phyloP scores from a whole-genome alignment of 495 filamentous ascomycete genomes.

The Trypethelium eluteriae region DNA sequence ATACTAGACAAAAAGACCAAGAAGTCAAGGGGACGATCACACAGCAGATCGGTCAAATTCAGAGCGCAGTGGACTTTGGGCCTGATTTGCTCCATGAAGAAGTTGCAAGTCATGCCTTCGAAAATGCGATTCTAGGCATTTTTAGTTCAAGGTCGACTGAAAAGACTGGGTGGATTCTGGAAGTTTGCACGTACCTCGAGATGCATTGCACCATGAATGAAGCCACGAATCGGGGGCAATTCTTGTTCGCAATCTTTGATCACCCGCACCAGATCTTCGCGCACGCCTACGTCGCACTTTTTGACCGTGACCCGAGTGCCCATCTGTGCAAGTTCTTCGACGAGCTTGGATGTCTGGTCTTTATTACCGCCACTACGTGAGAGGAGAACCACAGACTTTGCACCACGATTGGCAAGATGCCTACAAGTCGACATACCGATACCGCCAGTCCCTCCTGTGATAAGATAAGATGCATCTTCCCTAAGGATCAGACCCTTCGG shows the following conservation, averaged over 20 bases:
- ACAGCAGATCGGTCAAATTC: conserved; percentile 13
- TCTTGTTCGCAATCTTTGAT: neutral
- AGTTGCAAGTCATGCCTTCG: conserved; percentile 9
- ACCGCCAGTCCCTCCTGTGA: conserved; percentile 43
- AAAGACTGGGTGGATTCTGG: neutral
- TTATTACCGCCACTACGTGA: conserved; percentile 9
- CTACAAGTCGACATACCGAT: conserved; percentile 27
- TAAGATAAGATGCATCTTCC: conserved; percentile 36
- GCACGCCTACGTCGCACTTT: neutral
- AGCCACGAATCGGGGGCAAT: conserved; percentile 6
- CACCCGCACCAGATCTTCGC: neutral
- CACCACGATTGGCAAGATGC: neutral
- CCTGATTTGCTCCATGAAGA: neutral
- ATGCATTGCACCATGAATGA: conserved; percentile 17
- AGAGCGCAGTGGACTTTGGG: conserved; percentile 18
- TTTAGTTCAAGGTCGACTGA: neutral
- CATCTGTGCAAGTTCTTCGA: conserved; percentile 1
- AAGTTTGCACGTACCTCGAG: conserved; percentile 11
- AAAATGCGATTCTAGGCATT: conserved; percentile 5
- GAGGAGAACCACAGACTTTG: conserved; percentile 8
- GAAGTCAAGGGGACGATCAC: conserved; percentile 16
- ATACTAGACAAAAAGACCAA: conserved; percentile 17
- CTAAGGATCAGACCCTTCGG: neutral
- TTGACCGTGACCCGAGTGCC: neutral
- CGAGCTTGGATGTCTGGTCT: neutral